Conservation (phyloP, 805 yeast species). For the Starmerella vitae region DNA sequence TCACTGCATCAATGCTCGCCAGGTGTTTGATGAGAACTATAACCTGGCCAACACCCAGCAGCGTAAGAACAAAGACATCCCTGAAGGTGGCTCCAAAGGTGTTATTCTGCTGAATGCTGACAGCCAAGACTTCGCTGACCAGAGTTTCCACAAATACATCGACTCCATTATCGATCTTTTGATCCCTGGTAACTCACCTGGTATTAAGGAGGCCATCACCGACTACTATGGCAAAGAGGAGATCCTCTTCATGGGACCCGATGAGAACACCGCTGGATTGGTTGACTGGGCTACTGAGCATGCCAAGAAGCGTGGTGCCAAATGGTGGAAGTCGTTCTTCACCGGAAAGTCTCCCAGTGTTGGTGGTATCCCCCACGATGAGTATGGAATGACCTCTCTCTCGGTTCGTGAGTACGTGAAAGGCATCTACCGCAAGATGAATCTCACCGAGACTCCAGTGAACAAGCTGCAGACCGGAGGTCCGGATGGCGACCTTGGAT, state of each 20-base stretch:
- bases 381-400: slow-evolving; percentile 92
- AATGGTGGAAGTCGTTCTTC: slow-evolving; percentile 97
- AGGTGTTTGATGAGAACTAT: slow-evolving; percentile 90
- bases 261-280: slow-evolving; percentile 91
- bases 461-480: slow-evolving; percentile 94
- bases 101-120: slow-evolving; percentile 64
- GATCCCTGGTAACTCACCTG: slow-evolving; percentile 55
- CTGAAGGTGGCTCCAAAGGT: slow-evolving; percentile 98
- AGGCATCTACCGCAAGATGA: slow-evolving; percentile 68
- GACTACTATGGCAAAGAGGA: slow-evolving; percentile 76
- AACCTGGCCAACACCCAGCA: slow-evolving; percentile 93
- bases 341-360: slow-evolving; percentile 85
- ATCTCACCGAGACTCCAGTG: slow-evolving; percentile 44
- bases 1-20: slow-evolving; percentile 69
- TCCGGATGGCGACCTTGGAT: slow-evolving; percentile 96
- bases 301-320: slow-evolving; percentile 82
- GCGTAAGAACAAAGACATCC: slow-evolving; percentile 92
- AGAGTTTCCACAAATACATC: slow-evolving; percentile 82
- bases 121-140: slow-evolving; percentile 65
- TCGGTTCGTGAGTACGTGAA: slow-evolving; percentile 87
- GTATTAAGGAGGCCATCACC: slow-evolving; percentile 68
- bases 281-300: slow-evolving; percentile 97
- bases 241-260: slow-evolving; percentile 96
- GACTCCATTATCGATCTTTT: slow-evolving; percentile 81
- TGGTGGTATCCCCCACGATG: slow-evolving; percentile 98